Evolutionary conservation across 2,329 filamentous ascomycete genomes (phyloP), one percentile per base, ranked within the genome.

Genomic region (Fusarium azukiicola): DNA sequence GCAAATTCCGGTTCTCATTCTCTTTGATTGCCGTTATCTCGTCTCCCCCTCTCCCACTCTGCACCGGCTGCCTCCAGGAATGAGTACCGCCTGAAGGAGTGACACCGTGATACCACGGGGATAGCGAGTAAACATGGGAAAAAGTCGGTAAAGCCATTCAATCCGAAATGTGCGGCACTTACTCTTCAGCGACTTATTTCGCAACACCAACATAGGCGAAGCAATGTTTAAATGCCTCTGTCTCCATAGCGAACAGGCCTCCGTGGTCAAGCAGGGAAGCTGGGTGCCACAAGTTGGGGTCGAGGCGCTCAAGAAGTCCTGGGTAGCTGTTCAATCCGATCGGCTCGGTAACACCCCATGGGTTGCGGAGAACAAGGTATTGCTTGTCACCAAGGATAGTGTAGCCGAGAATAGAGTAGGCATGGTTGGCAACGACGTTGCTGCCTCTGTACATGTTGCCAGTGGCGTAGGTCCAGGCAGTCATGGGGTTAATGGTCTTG

Each of bases 361-460:
- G 88, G 85, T 89, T 89, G 78, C 88, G 86, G 23, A 89, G 80
- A 70, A 89, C 87, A 67, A 89, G 83, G 83, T 89, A 89, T 77
- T 87, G 86, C 76, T 83, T 83, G 21, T 86, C 82, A 36, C 86
- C 88, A 58, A 84, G 74, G 67, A 84, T 79, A 54, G 84, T 83
- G 82, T 84, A 88, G 21, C 87, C 87, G 27, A 88, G 86, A 16
- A 90, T 83, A 46, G 87, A 87, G 85, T 90, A 89, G 69, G 88
- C 88, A 79, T 89, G 87, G 85, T 89, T 89, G 73, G 87, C 87
- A 10, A 89, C 88, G 17, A 89, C 78, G 81, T 89, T 89, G 84
- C 84, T 84, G 69, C 88, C 88, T 73, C 85, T 83, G 82, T 84
- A 89, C 74, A 81, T 82, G 56, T 80, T 77, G 79, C 84, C 84